These are phyloP conservation scores for Ceratocystis smalleyi DNA, from an alignment of 2,329 filamentous ascomycete species.

Conservation along the genomic window DNA sequence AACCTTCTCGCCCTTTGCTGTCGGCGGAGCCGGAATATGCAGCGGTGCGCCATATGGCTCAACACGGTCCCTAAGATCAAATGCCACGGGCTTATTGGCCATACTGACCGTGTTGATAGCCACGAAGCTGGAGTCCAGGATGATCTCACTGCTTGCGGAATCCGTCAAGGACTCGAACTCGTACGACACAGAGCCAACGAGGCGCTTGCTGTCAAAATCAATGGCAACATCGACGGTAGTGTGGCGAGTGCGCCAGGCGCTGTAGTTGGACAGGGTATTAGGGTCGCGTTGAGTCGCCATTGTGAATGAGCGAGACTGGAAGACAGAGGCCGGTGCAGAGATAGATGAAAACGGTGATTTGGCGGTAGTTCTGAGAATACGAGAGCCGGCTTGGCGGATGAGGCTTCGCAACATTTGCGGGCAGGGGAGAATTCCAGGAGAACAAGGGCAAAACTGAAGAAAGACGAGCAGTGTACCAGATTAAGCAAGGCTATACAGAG, in stretches of 20 bases:
- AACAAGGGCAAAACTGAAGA: background rate
- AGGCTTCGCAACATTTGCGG: constrained; percentile 14
- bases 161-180: constrained; percentile 64
- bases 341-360: background rate
- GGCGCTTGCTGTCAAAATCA: constrained; percentile 63
- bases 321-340: background rate
- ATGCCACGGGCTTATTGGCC: constrained; percentile 46
- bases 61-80: constrained; percentile 51
- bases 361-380: constrained; percentile 7
- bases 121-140: constrained; percentile 79
- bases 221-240: constrained; percentile 68
- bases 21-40: constrained; percentile 42
- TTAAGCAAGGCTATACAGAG: no score
- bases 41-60: constrained; percentile 64
- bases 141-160: constrained; percentile 55
- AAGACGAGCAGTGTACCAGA: background rate
- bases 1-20: constrained; percentile 37
- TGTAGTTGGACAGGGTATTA: constrained; percentile 84
- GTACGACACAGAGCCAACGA: constrained; percentile 63
- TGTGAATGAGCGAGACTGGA: constrained; percentile 1
- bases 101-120: constrained; percentile 57
- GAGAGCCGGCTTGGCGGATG: constrained; percentile 14
- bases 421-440: background rate
- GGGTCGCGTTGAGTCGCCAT: constrained; percentile 47
- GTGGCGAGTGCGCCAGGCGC: constrained; percentile 70